phyloP scores from a whole-genome alignment of 371 early-diverging fungal genomes.

The Choanephora cucurbitarum region DNA sequence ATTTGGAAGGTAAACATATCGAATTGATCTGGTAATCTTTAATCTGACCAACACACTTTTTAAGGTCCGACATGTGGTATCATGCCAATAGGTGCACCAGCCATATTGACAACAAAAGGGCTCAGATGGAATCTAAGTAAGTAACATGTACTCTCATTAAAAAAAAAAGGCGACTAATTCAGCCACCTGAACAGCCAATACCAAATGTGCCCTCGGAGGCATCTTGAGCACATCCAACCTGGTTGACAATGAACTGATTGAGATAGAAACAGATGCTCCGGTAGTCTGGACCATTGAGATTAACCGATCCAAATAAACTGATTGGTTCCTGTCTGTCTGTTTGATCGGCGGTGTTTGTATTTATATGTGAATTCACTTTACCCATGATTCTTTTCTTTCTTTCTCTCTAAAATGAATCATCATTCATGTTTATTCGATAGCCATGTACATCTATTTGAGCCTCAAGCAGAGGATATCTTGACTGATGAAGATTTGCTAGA shows the following conservation, averaged over 20 bases:
- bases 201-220: conserved; percentile 64
- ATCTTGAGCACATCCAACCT: conserved; percentile 82
- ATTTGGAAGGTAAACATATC: conserved; percentile 61
- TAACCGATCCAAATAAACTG: conserved; percentile 14
- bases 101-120: conserved; percentile 69
- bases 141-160: conserved; percentile 14
- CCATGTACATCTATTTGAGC: conserved; percentile 32
- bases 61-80: conserved; percentile 90
- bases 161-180: no score
- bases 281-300: conserved; percentile 82
- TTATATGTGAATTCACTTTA: background rate
- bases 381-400: background rate
- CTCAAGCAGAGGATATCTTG: conserved; percentile 50
- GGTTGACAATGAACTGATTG: conserved; percentile 57
- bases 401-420: conserved; percentile 3
- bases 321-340: conserved; percentile 2
- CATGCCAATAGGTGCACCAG: conserved; percentile 75
- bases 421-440: conserved; percentile 11
- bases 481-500: conserved; percentile 46
- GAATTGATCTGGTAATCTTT: no score
- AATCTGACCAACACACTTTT: no score
- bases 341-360: background rate
- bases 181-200: conserved; percentile 53
- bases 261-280: conserved; percentile 64
- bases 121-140: conserved; percentile 87